These are phyloP conservation scores for Trichodelitschia bisporula DNA, from an alignment of 495 filamentous ascomycete species.

Conservation along the genomic window DNA sequence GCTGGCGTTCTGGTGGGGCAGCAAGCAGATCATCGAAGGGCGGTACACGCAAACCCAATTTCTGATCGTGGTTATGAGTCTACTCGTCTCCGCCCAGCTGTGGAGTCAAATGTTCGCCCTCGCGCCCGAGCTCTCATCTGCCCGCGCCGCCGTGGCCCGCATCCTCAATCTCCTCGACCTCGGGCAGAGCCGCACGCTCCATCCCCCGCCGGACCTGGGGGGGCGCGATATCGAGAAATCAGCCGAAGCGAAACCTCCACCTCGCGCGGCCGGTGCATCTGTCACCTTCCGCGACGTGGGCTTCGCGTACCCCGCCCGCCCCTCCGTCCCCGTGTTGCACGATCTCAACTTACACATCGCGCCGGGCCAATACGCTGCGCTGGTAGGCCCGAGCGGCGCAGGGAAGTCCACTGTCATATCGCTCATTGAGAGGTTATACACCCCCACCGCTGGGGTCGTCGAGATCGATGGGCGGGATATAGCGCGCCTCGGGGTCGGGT, in stretches of 20 bases:
- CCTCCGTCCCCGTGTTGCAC: no score
- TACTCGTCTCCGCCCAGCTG: slow-evolving; percentile 25
- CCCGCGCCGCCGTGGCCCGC: slow-evolving; percentile 6
- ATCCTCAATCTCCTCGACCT: slow-evolving; percentile 6
- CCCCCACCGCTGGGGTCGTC: slow-evolving; percentile 15
- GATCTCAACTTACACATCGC: no score
- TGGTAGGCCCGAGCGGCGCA: slow-evolving; percentile 31
- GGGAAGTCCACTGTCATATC: slow-evolving; percentile 31
- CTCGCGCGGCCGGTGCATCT: no score
- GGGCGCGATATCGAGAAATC: neutral
- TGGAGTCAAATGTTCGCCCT: slow-evolving; percentile 42
- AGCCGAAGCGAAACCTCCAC: slow-evolving; percentile 1
- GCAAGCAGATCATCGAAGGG: slow-evolving; percentile 27
- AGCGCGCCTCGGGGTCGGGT: slow-evolving; percentile 1
- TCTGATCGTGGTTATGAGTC: slow-evolving; percentile 38
- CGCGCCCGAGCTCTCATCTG: slow-evolving; percentile 34
- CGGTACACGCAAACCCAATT: slow-evolving; percentile 33
- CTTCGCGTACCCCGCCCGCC: no score
- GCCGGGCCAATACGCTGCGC: slow-evolving; percentile 20
- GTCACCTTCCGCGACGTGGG: no score
- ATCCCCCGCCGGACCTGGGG: neutral
- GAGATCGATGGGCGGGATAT: slow-evolving; percentile 15
- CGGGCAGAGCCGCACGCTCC: slow-evolving; percentile 6
- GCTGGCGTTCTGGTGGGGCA: slow-evolving; percentile 44
- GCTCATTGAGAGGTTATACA: slow-evolving; percentile 30